A percentile compares a stretch with the other conserved stretches of the same genome.
Conservation (phyloP, 495 filamentous ascomycete species). For the Hypoxylon fuscum region DNA sequence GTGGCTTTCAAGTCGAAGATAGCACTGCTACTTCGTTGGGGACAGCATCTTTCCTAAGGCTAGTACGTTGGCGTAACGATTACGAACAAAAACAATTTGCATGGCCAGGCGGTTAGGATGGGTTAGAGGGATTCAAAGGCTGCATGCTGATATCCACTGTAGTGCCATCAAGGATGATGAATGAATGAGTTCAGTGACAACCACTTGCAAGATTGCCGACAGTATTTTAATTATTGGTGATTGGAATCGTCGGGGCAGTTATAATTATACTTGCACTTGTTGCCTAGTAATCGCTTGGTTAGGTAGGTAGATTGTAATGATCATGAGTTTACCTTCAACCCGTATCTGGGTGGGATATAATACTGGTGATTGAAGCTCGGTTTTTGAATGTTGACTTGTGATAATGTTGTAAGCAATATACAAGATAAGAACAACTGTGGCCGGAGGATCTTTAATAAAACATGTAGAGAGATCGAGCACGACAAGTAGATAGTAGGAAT, state of each 20-base stretch:
- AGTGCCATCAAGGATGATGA: slow-evolving; percentile 1
- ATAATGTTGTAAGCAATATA: too few species aligned
- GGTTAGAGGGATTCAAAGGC: slow-evolving; percentile 8
- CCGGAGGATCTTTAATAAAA: background rate
- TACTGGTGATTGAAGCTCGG: background rate
- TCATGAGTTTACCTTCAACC: background rate
- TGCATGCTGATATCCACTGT: slow-evolving; percentile 1
- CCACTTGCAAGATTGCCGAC: background rate
- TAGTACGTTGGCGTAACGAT: background rate
- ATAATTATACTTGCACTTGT: background rate
- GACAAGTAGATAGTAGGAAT: background rate
- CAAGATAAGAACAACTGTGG: too few species aligned
- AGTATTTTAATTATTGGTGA: background rate
- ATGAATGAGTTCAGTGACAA: slow-evolving; percentile 8
- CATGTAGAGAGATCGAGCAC: background rate
- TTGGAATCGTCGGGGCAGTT: background rate
- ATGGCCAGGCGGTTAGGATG: slow-evolving; percentile 2
- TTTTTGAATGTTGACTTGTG: too few species aligned
- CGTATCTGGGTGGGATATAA: too few species aligned
- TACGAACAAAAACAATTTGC: slow-evolving; percentile 6
- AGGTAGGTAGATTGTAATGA: slow-evolving; percentile 1
- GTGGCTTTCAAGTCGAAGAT: background rate
- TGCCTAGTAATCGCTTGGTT: background rate
- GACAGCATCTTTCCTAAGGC: slow-evolving; percentile 7
- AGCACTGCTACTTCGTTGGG: slow-evolving; percentile 4